Evolutionary conservation across 805 yeast genomes (phyloP).

Genomic region (Pichia occidentalis): DNA sequence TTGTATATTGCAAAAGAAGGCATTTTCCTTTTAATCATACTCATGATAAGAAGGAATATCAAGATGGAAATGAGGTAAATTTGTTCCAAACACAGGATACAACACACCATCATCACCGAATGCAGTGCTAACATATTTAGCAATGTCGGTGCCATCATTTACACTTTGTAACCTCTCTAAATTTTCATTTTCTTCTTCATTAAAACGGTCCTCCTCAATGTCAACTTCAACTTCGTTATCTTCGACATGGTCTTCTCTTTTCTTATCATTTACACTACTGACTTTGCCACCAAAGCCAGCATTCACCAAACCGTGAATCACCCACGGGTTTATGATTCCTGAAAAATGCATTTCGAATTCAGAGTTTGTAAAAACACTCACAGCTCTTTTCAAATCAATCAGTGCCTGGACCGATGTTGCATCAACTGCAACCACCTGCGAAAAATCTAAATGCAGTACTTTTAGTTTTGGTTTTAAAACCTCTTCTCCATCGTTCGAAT

Average conservation of each 20-base stretch:
- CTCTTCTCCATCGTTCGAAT: constrained; percentile 23
- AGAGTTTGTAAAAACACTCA: constrained; percentile 67
- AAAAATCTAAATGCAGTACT: constrained; percentile 73
- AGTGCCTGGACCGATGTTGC: constrained; percentile 73
- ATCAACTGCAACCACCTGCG: constrained; percentile 68
- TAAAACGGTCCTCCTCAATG: constrained; percentile 7
- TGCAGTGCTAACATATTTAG: constrained; percentile 18
- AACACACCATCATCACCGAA: constrained; percentile 11
- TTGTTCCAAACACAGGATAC: constrained; percentile 52
- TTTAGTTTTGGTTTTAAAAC: constrained; percentile 62
- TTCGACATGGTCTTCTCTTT: constrained; percentile 6
- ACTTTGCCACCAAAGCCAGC: constrained; percentile 61
- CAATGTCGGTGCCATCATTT: not conserved
- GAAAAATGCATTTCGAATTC: constrained; percentile 87
- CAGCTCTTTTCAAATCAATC: constrained; percentile 68
- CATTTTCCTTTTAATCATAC: no score
- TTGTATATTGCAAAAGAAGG: no score
- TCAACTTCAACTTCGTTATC: constrained; percentile 13
- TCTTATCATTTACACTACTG: constrained; percentile 7
- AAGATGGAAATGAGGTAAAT: constrained; percentile 70
- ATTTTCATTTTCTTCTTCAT: constrained; percentile 2
- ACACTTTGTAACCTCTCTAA: constrained; percentile 15
- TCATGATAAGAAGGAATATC: constrained; percentile 53
- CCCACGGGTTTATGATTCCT: constrained; percentile 81
- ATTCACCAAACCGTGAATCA: constrained; percentile 63